phyloP scores from a whole-genome alignment of 176 grass and related monocot genomes.

The Urochloa ruziziensis region DNA sequence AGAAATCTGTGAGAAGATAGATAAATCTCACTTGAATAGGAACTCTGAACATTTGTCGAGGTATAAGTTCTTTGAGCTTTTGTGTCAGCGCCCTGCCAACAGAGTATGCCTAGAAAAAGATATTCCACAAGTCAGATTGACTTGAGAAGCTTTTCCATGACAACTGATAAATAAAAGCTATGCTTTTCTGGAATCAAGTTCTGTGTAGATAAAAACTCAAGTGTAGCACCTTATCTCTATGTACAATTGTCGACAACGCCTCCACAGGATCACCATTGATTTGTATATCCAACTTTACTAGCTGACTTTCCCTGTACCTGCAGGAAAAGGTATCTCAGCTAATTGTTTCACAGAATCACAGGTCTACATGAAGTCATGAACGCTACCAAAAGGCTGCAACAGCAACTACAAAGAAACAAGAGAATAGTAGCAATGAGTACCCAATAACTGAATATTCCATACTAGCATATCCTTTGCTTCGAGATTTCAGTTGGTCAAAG shows the following conservation, averaged over 20 bases:
- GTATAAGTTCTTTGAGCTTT: constrained; percentile 97
- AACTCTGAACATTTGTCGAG: constrained; percentile 96
- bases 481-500: constrained; percentile 98
- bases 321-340: constrained; percentile 9
- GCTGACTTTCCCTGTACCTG: constrained; percentile 90
- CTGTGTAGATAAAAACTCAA: constrained; percentile 8
- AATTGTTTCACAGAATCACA: constrained; percentile 24
- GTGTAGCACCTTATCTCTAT: constrained; percentile 76
- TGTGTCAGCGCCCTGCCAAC: constrained; percentile 87
- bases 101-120: constrained; percentile 76
- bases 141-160: constrained; percentile 8
- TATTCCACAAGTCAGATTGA: constrained; percentile 8
- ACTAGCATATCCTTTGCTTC: constrained; percentile 98
- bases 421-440: constrained; percentile 33
- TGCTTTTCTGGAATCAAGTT: constrained; percentile 16
- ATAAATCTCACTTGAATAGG: constrained; percentile 81
- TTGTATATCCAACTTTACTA: constrained; percentile 93
- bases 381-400: neutral
- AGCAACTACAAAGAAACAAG: neutral
- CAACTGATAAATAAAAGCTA: neutral
- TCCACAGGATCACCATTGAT: constrained; percentile 96
- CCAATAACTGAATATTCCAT: constrained; percentile 94
- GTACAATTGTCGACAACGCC: constrained; percentile 92
- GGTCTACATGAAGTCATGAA: constrained; percentile 9
- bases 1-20: constrained; percentile 30